Base-by-base conservation (phyloP, 495 filamentous ascomycete genomes). In the Opeltia flavorubescens region DNA sequence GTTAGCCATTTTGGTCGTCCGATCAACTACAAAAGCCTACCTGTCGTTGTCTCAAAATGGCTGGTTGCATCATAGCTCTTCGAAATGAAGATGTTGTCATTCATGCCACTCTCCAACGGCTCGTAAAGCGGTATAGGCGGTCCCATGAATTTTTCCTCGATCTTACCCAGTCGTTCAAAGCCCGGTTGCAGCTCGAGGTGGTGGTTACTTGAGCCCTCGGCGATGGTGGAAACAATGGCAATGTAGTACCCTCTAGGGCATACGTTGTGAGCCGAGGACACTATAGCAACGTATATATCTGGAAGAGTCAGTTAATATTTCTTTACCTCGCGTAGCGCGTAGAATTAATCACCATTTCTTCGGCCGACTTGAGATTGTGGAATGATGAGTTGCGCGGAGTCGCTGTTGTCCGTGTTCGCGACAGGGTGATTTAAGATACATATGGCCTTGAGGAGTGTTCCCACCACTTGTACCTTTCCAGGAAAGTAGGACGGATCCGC, bases 201-300 rank as follows among this genome's bases (percentile, higher is more conserved):
- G 67, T 93, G 89, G 72, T 99, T 96, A 50, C 82, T 79, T 50
- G 77, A 68, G 33, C 78, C 80, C 72, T 99, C 91, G 55, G 94
- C 86, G 54, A 99, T 94, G 48, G 93, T 99, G 42, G 86, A 94
- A 44, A 99, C 88, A 55, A 95, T 95, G 50, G 91, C 93, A 55
- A 99, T 87, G 70, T 94, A 96, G 75, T 95, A 96, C 34, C 89
- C 91, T 74, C 94, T 94, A 46, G 93, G 91, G 69, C 93, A 96
- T 55, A 96, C 93, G 60, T 94, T 96, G 72, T 96, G 93, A 7
- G 89, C 85, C 24, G 87, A 84, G 6, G 88, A 94, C 52, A 99
- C 89, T 59, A 91, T 79, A 40, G 93, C 89, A 61, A 99, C 86
- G 71, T 99, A 99, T 63, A 99, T 94, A 65, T 99, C 88, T 91